Conservation (phyloP, 768 basidiomycete species). For the Lenzites betulinus region DNA sequence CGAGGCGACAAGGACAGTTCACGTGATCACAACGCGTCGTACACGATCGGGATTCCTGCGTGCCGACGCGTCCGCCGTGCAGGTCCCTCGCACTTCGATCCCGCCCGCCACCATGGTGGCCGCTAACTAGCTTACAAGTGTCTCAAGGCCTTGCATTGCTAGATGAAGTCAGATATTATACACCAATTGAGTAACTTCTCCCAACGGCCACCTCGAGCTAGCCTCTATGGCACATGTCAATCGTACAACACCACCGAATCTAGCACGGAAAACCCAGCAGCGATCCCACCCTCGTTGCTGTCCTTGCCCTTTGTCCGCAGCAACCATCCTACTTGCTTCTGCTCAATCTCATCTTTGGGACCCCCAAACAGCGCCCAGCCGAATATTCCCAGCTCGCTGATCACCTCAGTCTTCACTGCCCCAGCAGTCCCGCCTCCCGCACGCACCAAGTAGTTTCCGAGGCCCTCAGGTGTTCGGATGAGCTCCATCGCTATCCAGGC, state of each 20-base stretch:
- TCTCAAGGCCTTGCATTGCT: no score
- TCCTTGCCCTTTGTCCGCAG: constrained; percentile 89
- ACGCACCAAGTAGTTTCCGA: constrained; percentile 75
- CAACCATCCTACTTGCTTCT: constrained; percentile 79
- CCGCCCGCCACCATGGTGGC: no score
- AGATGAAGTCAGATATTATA: not conserved
- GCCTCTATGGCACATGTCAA: no score
- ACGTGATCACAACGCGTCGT: constrained; percentile 7
- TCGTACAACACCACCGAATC: constrained; percentile 46
- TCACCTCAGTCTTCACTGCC: constrained; percentile 62
- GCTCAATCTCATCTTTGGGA: constrained; percentile 44
- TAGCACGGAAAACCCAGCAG: constrained; percentile 52
- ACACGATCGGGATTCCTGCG: no score
- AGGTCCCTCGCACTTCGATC: no score
- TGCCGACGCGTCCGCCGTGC: no score
- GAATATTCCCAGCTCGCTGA: constrained; percentile 91
- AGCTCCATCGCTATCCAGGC: constrained; percentile 98
- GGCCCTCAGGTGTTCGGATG: constrained; percentile 72
- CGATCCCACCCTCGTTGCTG: constrained; percentile 86
- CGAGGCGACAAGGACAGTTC: not conserved
- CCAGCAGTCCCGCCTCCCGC: constrained; percentile 53
- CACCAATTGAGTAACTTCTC: not conserved
- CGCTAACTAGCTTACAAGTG: no score
- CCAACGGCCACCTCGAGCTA: no score
- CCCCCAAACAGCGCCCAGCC: constrained; percentile 81